These are phyloP conservation scores for Selaginella tamariscina DNA, from an alignment of 75 land plant species.

Conservation along the genomic window DNA sequence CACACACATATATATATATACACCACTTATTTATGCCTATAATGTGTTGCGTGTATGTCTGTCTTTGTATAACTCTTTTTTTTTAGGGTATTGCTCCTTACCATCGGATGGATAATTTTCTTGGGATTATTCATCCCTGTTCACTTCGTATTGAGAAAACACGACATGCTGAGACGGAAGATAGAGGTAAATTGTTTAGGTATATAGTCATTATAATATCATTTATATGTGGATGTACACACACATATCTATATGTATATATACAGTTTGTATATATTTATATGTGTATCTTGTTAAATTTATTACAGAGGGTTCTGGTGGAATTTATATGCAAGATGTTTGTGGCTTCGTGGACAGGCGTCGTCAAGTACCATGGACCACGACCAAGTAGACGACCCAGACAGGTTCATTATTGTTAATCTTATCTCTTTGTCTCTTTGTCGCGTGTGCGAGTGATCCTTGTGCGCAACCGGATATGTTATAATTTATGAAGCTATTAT, in stretches of 20 bases:
- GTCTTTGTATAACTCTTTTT: not conserved
- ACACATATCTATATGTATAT: not conserved
- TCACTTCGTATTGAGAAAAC: not conserved
- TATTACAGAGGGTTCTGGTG: not conserved
- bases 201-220: not conserved
- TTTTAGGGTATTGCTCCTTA: slow-evolving; percentile 5
- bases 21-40: not conserved
- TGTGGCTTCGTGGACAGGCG: slow-evolving; percentile 13
- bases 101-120: slow-evolving; percentile 6
- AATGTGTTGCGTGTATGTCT: not conserved
- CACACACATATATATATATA: not conserved
- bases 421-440: not conserved
- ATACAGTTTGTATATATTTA: not conserved
- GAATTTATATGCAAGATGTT: slow-evolving; percentile 9
- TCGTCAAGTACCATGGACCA: slow-evolving; percentile 13
- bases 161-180: not conserved
- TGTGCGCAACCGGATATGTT: not conserved
- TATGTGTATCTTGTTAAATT: not conserved
- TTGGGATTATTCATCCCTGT: not conserved
- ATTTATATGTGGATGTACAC: not conserved
- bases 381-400: slow-evolving; percentile 4
- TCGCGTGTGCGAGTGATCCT: too few relatives aligned
- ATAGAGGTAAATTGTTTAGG: not conserved
- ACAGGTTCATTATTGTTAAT: not conserved
- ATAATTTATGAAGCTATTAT: not conserved